Evolutionary conservation across 2,329 filamentous ascomycete genomes (phyloP).

Genomic region (Sarocladiaceae sp.): DNA sequence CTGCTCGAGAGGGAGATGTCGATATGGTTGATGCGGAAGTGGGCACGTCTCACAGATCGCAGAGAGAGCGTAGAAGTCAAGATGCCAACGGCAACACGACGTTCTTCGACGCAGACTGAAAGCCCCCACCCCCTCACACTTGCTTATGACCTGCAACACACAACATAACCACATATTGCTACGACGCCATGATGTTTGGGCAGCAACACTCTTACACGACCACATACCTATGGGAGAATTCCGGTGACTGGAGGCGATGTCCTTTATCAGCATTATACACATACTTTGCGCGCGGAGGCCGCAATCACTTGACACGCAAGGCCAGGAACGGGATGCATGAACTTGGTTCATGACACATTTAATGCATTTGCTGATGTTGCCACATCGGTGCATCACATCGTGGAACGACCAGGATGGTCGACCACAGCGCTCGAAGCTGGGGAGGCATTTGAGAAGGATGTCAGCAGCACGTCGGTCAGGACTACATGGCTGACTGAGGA

Average conservation of each 20-base stretch:
- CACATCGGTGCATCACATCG: background rate
- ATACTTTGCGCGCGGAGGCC: no score
- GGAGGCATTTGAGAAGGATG: no score
- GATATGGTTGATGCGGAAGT: constrained; percentile 48
- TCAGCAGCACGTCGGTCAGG: no score
- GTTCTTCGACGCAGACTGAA: constrained; percentile 47
- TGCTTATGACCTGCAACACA: background rate
- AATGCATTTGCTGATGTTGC: background rate
- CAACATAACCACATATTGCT: no score
- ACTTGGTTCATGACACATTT: background rate
- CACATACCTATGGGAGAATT: background rate
- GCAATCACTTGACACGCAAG: no score
- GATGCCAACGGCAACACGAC: constrained; percentile 31
- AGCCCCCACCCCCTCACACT: background rate
- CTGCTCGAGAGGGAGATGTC: constrained; percentile 29
- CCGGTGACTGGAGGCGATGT: background rate
- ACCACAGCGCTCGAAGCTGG: no score
- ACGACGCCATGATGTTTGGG: no score
- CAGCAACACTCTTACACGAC: background rate
- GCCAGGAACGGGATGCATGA: background rate
- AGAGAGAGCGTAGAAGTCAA: background rate
- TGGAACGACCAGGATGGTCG: no score
- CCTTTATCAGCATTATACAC: background rate
- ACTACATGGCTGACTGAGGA: no score
- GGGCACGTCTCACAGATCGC: background rate